Evolutionary conservation across 108 stramenopile species (phyloP).

Genomic region (Fragilaria radians): DNA sequence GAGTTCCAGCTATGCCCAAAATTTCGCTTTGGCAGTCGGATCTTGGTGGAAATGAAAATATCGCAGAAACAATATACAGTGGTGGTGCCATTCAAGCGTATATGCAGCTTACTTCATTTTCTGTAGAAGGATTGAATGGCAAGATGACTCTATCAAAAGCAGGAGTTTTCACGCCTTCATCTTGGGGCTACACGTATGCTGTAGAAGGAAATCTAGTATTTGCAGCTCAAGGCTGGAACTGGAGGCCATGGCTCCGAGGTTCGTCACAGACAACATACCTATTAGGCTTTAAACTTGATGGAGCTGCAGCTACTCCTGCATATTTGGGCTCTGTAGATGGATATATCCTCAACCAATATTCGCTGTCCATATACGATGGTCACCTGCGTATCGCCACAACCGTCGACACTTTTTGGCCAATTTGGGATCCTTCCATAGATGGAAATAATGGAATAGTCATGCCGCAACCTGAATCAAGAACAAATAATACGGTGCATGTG

Average conservation of each 20-base stretch:
- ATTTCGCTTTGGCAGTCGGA: too few species aligned
- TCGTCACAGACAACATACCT: not conserved
- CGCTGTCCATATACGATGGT: not conserved
- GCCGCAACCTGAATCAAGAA: not conserved
- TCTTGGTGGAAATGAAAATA: too few species aligned
- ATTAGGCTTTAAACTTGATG: not conserved
- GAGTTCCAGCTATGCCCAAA: too few species aligned
- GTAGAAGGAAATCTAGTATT: not conserved
- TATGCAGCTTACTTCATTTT: too few species aligned
- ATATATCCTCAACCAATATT: slow-evolving; percentile 10
- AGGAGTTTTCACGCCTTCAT: not conserved
- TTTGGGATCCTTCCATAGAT: not conserved
- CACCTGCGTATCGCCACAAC: slow-evolving; percentile 14
- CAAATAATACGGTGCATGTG: not conserved
- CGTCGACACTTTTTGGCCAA: not conserved
- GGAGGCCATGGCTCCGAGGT: not conserved
- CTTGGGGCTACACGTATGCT: not conserved
- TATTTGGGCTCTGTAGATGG: slow-evolving; percentile 2
- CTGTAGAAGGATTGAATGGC: too few species aligned
- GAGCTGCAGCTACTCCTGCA: not conserved
- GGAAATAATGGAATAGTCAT: not conserved
- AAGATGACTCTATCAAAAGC: not conserved
- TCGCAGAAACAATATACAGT: too few species aligned
- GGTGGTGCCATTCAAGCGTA: too few species aligned
- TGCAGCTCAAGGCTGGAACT: not conserved